A percentile compares a stretch with the other conserved stretches of the same genome.
phyloP scores from a whole-genome alignment of 345 rosid species.

The Boechera stricta region DNA sequence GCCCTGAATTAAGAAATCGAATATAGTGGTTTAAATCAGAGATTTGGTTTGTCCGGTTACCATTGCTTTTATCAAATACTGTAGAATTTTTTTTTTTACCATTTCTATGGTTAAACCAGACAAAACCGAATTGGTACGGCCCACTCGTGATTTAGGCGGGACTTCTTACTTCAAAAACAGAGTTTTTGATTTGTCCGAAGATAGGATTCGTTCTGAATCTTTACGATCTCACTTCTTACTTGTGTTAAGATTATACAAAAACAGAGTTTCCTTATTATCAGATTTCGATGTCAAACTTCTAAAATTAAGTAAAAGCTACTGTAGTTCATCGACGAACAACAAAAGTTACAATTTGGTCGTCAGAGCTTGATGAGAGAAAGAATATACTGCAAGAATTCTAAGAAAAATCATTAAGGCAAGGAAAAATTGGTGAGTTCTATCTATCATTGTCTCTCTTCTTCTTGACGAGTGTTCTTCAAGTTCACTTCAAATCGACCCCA shows the following conservation, averaged over 20 bases:
- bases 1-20: not conserved
- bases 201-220: not conserved
- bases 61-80: not conserved
- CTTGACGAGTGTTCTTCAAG: slow-evolving; percentile 1
- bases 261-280: slow-evolving; percentile 1
- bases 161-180: not conserved
- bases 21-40: not conserved
- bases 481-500: slow-evolving; percentile 43
- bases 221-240: not conserved
- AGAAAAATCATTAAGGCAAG: not conserved
- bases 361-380: slow-evolving; percentile 17
- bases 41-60: not conserved
- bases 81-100: not conserved
- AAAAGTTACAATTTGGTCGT: not conserved
- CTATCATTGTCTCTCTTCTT: slow-evolving; percentile 2
- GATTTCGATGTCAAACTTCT: not conserved
- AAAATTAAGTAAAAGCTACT: not conserved
- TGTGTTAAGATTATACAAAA: not conserved
- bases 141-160: slow-evolving; percentile 1
- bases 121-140: slow-evolving; percentile 13
- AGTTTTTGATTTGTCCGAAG: not conserved
- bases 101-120: not conserved
- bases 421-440: not conserved
- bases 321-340: not conserved
- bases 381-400: not conserved